Evolutionary conservation across 345 rosid genomes (phyloP), one percentile per base, ranked within the genome.

Genomic region (Gossypium longicalyx): DNA sequence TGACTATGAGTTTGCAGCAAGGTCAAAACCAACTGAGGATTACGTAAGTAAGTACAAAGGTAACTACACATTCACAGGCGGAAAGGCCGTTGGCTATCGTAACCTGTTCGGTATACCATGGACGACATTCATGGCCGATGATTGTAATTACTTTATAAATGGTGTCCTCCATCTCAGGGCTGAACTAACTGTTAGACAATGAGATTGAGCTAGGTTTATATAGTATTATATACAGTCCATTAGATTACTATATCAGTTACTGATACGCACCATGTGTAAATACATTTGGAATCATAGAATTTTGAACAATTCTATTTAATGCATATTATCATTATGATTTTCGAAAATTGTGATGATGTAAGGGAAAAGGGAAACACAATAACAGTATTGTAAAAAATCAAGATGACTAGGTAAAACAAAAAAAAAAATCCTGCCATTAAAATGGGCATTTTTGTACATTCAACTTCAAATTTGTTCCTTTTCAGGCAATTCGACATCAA

Each of bases 141-240:
- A 90, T 60, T 76, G 89, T 75, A 76, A 73, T 3, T 88, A 84
- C 77, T 90, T 94, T 85, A 86, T 94, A 78, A 87, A 89, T 61
- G 93, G 86, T 23, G 65, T 80, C 48, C 95, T 94, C 67, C 91
- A 92, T 82, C 92, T 94, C 34, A 84, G 91, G 82, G 97, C 91
- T 2, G 89, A 89, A 80, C 94, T 94, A 78, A 87, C 94, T 78
- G 83, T 94, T 77, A 82, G 77, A 81, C 85, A 81, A 23, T 79
- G 77, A 83, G 70, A 19, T 69, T 16, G 43, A 65, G 59, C 27
- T 6, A 48, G 71, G 25, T 10, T 70, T 49, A 9, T 20, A 45
- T 2, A 52, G 45, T 27, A n/a, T 27, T 51, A 0, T 10, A 29
- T 17, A 17, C n/a, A n/a, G n/a, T 19, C 25, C 51, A n/a, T n/a